Evolutionary conservation across 2,329 filamentous ascomycete genomes (phyloP), one percentile per base, ranked within the genome.

Genomic region (Trichoderma koningiopsis): DNA sequence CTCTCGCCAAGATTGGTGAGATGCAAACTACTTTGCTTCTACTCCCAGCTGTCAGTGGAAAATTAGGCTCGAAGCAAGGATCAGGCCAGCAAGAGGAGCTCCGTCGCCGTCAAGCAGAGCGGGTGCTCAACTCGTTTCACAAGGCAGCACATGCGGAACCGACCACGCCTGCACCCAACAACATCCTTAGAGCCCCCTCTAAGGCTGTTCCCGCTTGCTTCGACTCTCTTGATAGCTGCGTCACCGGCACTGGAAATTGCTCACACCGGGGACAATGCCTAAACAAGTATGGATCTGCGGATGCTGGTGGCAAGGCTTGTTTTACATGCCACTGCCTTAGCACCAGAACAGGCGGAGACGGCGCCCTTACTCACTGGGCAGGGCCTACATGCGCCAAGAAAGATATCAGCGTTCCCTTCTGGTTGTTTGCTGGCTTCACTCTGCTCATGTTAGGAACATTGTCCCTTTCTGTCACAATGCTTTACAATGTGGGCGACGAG

Each of bases 371-470:
- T 0, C 86, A 90, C 77, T 98, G 94, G 93, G 95, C 90, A 61
- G 96, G 96, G 19, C 84, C 88, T 47, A 91, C 91, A 58, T 99
- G 96, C 83, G 89, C 96, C 78, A 99, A 98, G 88, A 87, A 91
- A 79, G 95, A 99, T 77, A 84, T 98, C 64, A 96, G 93, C 78
- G 87, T 90, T 33, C 90, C 92, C 5, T 98, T 99, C 82, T 96
- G 94, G 88, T 83, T 99, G 62, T 89, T 99, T 75, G 87, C 88
- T 14, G 89, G 90, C 8, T 91, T 96, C 74, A 90, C 88, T 4
- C 82, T 97, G 59, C 81, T 89, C 47, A 83, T 96, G 71, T 81
- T 96, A 1, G 86, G 88, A 58, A 81, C 92, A 47, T 81, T 96
- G 33, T 85, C 84, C 47, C 90, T 91, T 77, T 89, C 88, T 13